These are phyloP conservation scores for Apiospora koreana DNA, from an alignment of 2,329 filamentous ascomycete genomes.

Conservation along the genomic window DNA sequence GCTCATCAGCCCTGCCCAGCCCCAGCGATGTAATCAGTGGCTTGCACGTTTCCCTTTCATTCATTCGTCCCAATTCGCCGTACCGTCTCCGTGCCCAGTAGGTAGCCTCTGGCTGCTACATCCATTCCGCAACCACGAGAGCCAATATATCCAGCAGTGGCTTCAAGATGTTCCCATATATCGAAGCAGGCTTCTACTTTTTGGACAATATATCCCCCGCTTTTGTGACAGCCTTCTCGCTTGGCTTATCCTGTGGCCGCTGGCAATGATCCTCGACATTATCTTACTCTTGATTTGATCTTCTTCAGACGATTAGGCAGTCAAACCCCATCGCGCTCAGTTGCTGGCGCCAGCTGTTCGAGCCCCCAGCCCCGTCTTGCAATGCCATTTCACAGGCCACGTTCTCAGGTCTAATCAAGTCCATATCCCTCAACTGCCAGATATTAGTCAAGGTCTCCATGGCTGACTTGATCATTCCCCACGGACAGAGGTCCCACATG, in stretches of 20 bases:
- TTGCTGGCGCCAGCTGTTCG: conserved; percentile 40
- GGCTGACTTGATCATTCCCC: conserved; percentile 52
- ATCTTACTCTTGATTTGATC: neutral
- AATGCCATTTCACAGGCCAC: neutral
- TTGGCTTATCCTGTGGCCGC: neutral
- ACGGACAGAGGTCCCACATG: conserved; percentile 48
- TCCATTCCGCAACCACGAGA: no score
- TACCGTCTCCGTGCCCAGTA: no score
- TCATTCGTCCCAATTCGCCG: neutral
- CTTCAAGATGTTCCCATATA: no score
- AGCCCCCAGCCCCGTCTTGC: neutral
- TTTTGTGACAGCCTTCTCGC: neutral
- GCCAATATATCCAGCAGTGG: no score
- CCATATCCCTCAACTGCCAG: conserved; percentile 44
- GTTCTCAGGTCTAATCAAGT: conserved; percentile 19
- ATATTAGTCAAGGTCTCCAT: conserved; percentile 51
- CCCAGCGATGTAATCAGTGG: neutral
- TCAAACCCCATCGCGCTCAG: conserved; percentile 46
- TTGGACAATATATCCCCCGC: no score
- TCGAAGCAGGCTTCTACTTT: no score
- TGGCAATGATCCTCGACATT: neutral
- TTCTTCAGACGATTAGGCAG: conserved; percentile 45
- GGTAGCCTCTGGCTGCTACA: no score
- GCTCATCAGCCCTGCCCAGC: neutral
- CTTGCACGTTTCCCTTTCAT: neutral